phyloP scores from a whole-genome alignment of 2,329 filamentous ascomycete genomes.

The Aspergillus cejpii region DNA sequence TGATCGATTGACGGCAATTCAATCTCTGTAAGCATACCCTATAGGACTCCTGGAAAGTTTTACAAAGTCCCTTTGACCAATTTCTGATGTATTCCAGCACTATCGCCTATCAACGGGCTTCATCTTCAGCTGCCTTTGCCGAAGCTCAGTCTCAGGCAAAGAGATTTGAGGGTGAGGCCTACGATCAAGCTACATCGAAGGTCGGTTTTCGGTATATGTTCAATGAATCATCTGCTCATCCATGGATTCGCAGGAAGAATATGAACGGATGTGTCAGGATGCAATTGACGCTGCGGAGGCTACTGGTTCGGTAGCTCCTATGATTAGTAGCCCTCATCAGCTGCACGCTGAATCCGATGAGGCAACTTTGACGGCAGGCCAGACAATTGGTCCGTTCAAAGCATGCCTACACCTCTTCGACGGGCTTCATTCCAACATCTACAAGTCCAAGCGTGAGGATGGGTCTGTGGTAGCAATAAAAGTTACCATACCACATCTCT shows the following conservation, averaged over 20 bases:
- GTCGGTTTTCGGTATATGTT: constrained; percentile 19
- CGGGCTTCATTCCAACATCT: constrained; percentile 79
- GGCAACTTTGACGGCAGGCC: constrained; percentile 26
- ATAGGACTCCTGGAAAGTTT: neutral
- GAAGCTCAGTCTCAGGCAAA: constrained; percentile 56
- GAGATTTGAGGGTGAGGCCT: constrained; percentile 51
- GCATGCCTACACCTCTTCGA: constrained; percentile 52
- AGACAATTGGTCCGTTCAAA: constrained; percentile 50
- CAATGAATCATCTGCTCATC: constrained; percentile 15
- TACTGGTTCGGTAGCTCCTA: constrained; percentile 15
- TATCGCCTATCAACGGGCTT: constrained; percentile 43
- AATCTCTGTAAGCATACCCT: constrained; percentile 50
- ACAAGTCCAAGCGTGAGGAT: constrained; percentile 52
- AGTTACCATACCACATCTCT: constrained; percentile 67
- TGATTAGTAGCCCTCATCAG: constrained; percentile 22
- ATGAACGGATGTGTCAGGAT: constrained; percentile 40
- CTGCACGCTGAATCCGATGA: constrained; percentile 17
- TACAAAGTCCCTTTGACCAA: neutral
- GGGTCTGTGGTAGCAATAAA: constrained; percentile 64
- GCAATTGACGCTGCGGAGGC: constrained; percentile 32
- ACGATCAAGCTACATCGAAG: constrained; percentile 33
- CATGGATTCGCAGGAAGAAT: constrained; percentile 48
- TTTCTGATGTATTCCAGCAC: constrained; percentile 35
- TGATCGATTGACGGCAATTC: constrained; percentile 57
- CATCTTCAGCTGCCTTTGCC: constrained; percentile 40